These are phyloP conservation scores for Gaeumannomyces sp. DNA, from an alignment of 2,329 filamentous ascomycete genomes.

Conservation along the genomic window DNA sequence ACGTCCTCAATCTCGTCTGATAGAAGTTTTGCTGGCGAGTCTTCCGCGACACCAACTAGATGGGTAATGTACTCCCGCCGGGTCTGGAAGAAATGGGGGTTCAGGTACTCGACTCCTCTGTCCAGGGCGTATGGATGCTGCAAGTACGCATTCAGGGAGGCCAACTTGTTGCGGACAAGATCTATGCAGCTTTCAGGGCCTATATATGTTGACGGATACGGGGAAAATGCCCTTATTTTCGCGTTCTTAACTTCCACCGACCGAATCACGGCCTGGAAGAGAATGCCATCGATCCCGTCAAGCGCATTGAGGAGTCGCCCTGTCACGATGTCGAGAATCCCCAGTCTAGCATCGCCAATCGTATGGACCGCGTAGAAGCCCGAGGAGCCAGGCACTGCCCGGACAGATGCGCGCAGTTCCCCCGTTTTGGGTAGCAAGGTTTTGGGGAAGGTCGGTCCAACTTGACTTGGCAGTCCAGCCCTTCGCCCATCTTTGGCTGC, in stretches of 20 bases:
- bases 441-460: background rate
- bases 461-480: background rate
- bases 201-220: background rate
- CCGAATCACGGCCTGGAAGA: background rate
- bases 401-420: background rate
- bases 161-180: background rate
- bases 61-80: constrained; percentile 1
- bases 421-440: background rate
- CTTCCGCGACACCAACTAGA: background rate
- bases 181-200: background rate
- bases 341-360: background rate
- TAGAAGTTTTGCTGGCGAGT: background rate
- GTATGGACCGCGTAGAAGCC: background rate
- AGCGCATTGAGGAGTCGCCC: background rate
- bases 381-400: background rate
- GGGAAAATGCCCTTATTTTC: background rate
- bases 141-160: background rate
- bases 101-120: background rate
- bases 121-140: constrained; percentile 2
- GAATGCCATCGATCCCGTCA: background rate
- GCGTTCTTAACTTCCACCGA: background rate
- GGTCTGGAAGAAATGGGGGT: background rate
- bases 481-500: background rate
- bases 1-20: background rate
- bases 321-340: background rate